Conservation (phyloP, 805 yeast genomes). For the Peterozyma toletana region DNA sequence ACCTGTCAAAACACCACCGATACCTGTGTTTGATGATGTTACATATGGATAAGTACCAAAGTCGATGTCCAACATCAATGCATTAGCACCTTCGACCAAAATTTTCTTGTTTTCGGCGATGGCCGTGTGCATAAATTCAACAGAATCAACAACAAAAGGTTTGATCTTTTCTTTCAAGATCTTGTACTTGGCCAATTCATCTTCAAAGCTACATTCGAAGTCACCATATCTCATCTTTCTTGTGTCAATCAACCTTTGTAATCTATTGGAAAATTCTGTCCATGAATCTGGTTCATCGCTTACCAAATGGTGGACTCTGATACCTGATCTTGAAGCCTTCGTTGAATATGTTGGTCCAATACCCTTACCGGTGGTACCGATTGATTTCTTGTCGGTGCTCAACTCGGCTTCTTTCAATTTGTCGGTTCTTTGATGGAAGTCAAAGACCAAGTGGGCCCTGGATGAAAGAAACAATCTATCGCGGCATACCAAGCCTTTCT, state of each 20-base stretch:
- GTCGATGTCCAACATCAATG: slow-evolving; percentile 94
- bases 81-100: slow-evolving; percentile 96
- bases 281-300: slow-evolving; percentile 86
- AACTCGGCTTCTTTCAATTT: slow-evolving; percentile 92
- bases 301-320: slow-evolving; percentile 93
- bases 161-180: slow-evolving; percentile 62
- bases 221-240: slow-evolving; percentile 90
- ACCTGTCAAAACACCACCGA: slow-evolving; percentile 97
- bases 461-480: slow-evolving; percentile 83
- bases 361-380: slow-evolving; percentile 98
- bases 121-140: slow-evolving; percentile 76
- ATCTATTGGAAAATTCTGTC: slow-evolving; percentile 79
- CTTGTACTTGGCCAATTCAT: slow-evolving; percentile 73
- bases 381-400: slow-evolving; percentile 68
- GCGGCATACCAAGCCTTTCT: slow-evolving; percentile 71
- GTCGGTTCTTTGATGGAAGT: slow-evolving; percentile 96
- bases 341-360: slow-evolving; percentile 98
- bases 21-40: slow-evolving; percentile 91
- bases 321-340: slow-evolving; percentile 93
- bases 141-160: slow-evolving; percentile 93
- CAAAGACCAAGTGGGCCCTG: slow-evolving; percentile 94
- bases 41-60: slow-evolving; percentile 98
- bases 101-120: slow-evolving; percentile 74
- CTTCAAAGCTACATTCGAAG: slow-evolving; percentile 80
- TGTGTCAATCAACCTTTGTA: slow-evolving; percentile 69